Percentiles rank a stretch among this genome's conserved stretches.
Evolutionary conservation across 345 rosid genomes (phyloP).

Genomic region (Moricandia moricandioides): DNA sequence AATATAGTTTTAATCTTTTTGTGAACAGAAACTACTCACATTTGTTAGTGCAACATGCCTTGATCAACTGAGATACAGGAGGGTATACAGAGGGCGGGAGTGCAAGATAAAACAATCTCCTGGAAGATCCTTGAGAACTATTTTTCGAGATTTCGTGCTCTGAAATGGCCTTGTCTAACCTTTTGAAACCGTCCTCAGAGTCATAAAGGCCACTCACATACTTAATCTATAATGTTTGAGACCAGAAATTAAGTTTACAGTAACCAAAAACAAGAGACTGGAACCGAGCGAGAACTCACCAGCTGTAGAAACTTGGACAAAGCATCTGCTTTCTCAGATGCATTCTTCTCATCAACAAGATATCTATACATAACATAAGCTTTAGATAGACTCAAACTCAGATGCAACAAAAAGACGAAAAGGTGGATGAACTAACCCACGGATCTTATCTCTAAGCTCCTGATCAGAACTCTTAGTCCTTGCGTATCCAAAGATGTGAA

Average conservation of each 20-base stretch:
- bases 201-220: constrained; percentile 92
- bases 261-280: neutral
- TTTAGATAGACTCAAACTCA: too few relatives aligned
- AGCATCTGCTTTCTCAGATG: constrained; percentile 44
- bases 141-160: constrained; percentile 67
- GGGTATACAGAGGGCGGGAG: constrained; percentile 98
- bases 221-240: constrained; percentile 57
- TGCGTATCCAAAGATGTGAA: constrained; percentile 91
- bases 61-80: constrained; percentile 86
- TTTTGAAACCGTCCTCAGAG: constrained; percentile 69
- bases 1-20: neutral
- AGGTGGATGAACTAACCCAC: neutral
- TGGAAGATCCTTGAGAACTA: constrained; percentile 66
- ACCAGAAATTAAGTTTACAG: neutral
- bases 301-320: constrained; percentile 68
- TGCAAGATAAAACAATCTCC: constrained; percentile 90
- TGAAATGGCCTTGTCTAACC: constrained; percentile 67
- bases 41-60: constrained; percentile 74
- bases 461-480: constrained; percentile 91
- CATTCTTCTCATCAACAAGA: constrained; percentile 54
- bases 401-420: too few relatives aligned
- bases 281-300: constrained; percentile 41
- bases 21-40: constrained; percentile 47
- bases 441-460: constrained; percentile 68
- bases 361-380: constrained; percentile 47